Base-by-base conservation (phyloP, 257 asterid genomes). In the Solanum chilense region DNA sequence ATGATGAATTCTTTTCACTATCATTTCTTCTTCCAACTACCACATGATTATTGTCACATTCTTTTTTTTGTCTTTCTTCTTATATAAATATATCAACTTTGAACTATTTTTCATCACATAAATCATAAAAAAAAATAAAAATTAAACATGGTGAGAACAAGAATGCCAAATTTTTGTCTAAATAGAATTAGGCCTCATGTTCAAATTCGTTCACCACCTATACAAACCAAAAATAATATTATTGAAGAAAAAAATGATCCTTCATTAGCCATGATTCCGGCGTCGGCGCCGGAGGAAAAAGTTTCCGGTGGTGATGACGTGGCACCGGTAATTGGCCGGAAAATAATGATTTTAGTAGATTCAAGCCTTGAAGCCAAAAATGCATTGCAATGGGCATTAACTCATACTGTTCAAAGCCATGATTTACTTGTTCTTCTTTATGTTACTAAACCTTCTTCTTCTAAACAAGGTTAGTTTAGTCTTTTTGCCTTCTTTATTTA, bases 381-480 rank as follows among this genome's bases (percentile, higher is more conserved):
- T 84, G 97, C 98, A 0, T 91, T 95, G 86, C 93, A 92, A 70
- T 95, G 98, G 98, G 94, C 97, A 76, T 92, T 95, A 76, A 93
- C 93, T 85, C 98, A 95, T 88, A 88, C 96, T 1, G 92, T 95
- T 87, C 96, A 93, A 82, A 88, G 90, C 88, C 95, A 93, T 85
- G 98, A 95, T 87, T 37, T 83, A 69, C 73, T 95, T 44, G 77
- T 93, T 89, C 96, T 95, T 89, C 94, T 95, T 31, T 86, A 89
- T 86, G 94, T 93, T 1, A 86, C 87, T 31, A 95, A 81, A 31
- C 42, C 41, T 27, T 12, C 39, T n/a, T n/a, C n/a, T 89, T 89
- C 94, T 47, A 91, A 90, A 76, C 89, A 94, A 91, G 97, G 98
- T 94, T 27, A 25, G 16, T 94, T 35, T 37, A 52, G 12, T 42